phyloP scores from a whole-genome alignment of 495 filamentous ascomycete species.

The Glonium stellatum region DNA sequence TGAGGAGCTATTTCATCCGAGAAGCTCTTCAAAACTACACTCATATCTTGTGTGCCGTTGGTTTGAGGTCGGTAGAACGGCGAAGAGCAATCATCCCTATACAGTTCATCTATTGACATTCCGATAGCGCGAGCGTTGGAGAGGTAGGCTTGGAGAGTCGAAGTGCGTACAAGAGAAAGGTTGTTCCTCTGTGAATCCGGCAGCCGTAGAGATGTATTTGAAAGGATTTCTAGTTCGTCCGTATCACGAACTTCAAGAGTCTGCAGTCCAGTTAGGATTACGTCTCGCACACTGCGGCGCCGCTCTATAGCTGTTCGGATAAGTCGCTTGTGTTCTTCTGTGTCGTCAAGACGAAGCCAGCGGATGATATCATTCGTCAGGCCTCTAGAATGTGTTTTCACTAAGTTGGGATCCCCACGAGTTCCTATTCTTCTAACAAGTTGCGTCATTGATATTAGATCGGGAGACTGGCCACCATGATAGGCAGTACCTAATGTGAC shows the following conservation, averaged over 20 bases:
- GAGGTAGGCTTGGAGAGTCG: not conserved
- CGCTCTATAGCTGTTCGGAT: not conserved
- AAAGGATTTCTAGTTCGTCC: not conserved
- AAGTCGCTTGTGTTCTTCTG: not conserved
- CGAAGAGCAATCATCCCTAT: not conserved
- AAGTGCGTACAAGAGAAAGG: not conserved
- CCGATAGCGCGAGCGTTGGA: not conserved
- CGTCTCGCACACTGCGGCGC: not conserved
- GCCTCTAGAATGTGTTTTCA: no score
- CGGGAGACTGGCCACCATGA: no score
- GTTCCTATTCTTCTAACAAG: no score
- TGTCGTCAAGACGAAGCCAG: not conserved
- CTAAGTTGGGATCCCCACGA: no score
- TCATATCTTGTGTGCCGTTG: not conserved
- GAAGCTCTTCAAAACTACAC: not conserved
- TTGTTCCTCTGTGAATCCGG: not conserved
- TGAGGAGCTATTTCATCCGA: not conserved
- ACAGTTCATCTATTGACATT: not conserved
- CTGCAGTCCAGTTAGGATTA: not conserved
- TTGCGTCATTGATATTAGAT: no score
- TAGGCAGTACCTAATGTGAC: no score
- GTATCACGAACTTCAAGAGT: not conserved
- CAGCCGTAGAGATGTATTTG: not conserved
- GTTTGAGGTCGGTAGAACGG: not conserved
- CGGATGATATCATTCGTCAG: no score